phyloP scores from a whole-genome alignment of 2,329 filamentous ascomycete genomes.

The Aspergillus japonicus region DNA sequence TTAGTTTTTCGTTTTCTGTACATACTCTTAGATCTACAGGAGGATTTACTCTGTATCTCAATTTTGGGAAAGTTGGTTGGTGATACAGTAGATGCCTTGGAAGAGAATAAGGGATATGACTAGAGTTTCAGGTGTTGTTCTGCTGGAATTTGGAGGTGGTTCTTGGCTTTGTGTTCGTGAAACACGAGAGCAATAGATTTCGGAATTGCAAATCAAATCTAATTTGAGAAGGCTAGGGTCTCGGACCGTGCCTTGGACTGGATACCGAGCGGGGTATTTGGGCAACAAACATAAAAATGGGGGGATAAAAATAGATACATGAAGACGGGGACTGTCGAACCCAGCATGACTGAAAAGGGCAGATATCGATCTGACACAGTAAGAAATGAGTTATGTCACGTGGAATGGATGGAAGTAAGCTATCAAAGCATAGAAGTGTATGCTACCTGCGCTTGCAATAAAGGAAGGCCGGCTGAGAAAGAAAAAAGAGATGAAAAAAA shows the following conservation, averaged over 20 bases:
- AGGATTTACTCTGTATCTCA: too few species aligned
- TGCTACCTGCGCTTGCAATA: constrained; percentile 4
- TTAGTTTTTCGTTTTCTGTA: background rate
- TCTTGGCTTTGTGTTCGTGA: background rate
- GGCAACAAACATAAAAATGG: background rate
- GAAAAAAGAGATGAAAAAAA: background rate
- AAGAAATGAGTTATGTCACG: too few species aligned
- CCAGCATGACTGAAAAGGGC: background rate
- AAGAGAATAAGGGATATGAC: background rate
- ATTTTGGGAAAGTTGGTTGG: background rate
- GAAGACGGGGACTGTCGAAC: background rate
- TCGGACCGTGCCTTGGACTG: background rate
- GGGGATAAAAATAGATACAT: background rate
- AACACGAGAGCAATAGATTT: background rate
- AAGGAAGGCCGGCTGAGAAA: background rate
- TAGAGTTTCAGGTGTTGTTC: background rate
- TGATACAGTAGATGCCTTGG: background rate
- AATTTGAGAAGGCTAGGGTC: background rate
- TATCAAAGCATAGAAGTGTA: background rate
- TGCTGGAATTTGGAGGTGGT: too few species aligned
- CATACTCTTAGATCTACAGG: background rate
- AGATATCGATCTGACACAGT: too few species aligned
- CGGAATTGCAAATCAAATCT: background rate
- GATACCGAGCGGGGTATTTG: background rate
- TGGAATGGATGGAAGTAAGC: background rate